Conservation (phyloP, 768 basidiomycete genomes). For the Phlebiopsis gigantea region DNA sequence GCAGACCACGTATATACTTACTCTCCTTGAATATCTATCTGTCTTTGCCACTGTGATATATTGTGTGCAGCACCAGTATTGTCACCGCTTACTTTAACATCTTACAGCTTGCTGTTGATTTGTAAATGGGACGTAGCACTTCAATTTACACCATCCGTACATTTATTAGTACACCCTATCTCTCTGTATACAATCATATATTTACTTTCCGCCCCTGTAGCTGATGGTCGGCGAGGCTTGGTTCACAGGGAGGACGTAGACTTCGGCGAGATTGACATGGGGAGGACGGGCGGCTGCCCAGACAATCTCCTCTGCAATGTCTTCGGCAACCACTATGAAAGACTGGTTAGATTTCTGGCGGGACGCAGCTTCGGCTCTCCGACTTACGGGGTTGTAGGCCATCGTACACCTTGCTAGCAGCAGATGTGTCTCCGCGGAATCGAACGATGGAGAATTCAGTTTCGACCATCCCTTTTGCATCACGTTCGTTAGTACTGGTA, state of each 20-base stretch:
- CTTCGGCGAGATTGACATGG: conserved; percentile 87
- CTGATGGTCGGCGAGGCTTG: conserved; percentile 67
- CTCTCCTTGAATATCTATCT: neutral
- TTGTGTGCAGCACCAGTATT: no score
- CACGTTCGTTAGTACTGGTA: neutral
- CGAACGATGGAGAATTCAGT: conserved; percentile 91
- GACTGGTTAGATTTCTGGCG: neutral
- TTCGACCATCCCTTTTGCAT: conserved; percentile 67
- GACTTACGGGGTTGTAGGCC: conserved; percentile 74
- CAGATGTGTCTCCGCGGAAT: conserved; percentile 76
- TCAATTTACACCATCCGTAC: conserved; percentile 4
- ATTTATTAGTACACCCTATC: conserved; percentile 12
- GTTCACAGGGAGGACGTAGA: conserved; percentile 73
- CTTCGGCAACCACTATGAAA: conserved; percentile 66
- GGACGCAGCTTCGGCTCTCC: no score
- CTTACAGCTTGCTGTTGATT: conserved; percentile 5
- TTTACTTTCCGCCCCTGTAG: conserved; percentile 45
- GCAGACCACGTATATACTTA: neutral
- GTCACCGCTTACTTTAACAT: no score
- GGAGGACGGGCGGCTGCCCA: conserved; percentile 92
- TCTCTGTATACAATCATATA: conserved; percentile 12
- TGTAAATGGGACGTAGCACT: neutral
- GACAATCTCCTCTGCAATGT: conserved; percentile 97
- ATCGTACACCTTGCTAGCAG: conserved; percentile 87
- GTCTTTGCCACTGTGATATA: neutral